Conservation (phyloP, 495 filamentous ascomycete genomes). For the Beverwykella pulmonaria region DNA sequence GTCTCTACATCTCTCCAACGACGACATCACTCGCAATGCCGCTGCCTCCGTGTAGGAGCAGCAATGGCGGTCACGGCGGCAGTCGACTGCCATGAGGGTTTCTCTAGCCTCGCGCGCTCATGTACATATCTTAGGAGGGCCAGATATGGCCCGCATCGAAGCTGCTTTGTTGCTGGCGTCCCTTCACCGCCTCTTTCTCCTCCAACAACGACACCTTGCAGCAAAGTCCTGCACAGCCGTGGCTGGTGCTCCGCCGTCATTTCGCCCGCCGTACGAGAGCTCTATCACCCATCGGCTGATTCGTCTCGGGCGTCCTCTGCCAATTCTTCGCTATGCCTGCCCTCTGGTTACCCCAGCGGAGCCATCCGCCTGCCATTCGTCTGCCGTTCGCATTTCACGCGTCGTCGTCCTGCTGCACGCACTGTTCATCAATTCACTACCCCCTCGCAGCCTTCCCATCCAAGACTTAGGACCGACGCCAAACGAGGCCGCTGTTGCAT, state of each 20-base stretch:
- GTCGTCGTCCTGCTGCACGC: conserved; percentile 5
- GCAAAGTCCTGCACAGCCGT: conserved; percentile 29
- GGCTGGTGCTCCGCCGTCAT: conserved; percentile 16
- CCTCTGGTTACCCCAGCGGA: conserved; percentile 8
- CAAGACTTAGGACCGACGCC: conserved; percentile 33
- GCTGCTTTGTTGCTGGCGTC: neutral
- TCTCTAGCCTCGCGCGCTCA: neutral
- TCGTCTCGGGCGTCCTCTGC: neutral
- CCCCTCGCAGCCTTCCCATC: conserved; percentile 20
- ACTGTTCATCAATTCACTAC: neutral
- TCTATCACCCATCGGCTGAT: neutral
- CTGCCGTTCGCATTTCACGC: conserved; percentile 4
- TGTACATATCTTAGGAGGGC: neutral
- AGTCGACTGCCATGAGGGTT: neutral
- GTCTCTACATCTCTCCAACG: neutral
- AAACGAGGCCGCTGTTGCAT: conserved; percentile 17
- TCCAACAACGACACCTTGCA: neutral
- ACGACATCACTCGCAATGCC: neutral
- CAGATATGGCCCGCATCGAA: conserved; percentile 4
- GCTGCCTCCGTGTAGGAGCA: neutral
- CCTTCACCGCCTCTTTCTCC: conserved; percentile 34
- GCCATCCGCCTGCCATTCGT: too few relatives aligned
- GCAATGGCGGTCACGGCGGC: conserved; percentile 9
- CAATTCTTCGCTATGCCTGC: neutral
- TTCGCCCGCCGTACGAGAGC: neutral